These are phyloP conservation scores for Lipomyces starkeyi DNA, from an alignment of 805 yeast species.

Conservation along the genomic window DNA sequence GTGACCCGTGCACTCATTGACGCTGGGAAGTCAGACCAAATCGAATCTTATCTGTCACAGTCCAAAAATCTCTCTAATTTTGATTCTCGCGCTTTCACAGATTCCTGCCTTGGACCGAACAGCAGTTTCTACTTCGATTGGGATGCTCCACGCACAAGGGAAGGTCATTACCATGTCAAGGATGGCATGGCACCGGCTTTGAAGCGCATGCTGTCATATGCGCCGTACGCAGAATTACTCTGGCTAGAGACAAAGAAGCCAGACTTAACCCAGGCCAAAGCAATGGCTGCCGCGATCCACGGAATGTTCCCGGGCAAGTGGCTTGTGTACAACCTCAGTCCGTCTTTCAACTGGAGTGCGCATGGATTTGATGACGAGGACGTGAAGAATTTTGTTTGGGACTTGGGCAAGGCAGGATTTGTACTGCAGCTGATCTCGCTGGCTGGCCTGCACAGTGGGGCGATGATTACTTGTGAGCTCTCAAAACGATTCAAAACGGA, in stretches of 20 bases:
- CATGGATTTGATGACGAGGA: constrained; percentile 59
- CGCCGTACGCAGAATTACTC: constrained; percentile 64
- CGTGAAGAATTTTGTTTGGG: constrained; percentile 57
- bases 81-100: constrained; percentile 42
- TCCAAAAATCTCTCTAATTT: constrained; percentile 43
- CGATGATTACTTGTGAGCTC: constrained; percentile 56
- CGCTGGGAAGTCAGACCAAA: constrained; percentile 44
- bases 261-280: constrained; percentile 56
- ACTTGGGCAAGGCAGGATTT: constrained; percentile 62
- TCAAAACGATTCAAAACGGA: constrained; percentile 55
- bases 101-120: constrained; percentile 43
- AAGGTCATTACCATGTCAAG: constrained; percentile 59
- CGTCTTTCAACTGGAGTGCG: constrained; percentile 65
- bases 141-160: constrained; percentile 65
- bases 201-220: constrained; percentile 58
- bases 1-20: constrained; percentile 7
- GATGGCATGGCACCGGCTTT: constrained; percentile 61
- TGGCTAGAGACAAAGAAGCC: constrained; percentile 72
- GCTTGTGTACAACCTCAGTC: constrained; percentile 65
- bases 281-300: constrained; percentile 56
- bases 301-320: constrained; percentile 57
- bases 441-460: constrained; percentile 64
- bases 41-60: constrained; percentile 43
- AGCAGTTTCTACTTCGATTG: constrained; percentile 55
- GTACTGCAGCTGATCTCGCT: constrained; percentile 64